phyloP scores from a whole-genome alignment of 169 alveolate genomes.

The Plasmodium vinckei region DNA sequence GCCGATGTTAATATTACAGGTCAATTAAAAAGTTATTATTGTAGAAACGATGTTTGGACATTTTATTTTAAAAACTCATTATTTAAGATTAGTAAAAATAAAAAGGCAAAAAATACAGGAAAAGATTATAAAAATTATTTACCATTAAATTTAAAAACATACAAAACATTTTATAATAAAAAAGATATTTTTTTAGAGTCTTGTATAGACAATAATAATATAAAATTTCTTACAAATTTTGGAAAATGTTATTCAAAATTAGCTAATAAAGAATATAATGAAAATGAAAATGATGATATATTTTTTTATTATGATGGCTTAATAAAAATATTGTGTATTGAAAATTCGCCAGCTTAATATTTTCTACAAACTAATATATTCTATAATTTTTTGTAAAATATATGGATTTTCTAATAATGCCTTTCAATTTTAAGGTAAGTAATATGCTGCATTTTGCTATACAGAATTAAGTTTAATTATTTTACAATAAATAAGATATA shows the following conservation, averaged over 20 bases:
- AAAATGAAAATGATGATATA: constrained; percentile 41
- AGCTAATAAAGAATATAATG: constrained; percentile 44
- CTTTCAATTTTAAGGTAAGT: too few relatives aligned
- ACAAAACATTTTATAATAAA: constrained; percentile 62
- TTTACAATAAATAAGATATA: too few relatives aligned
- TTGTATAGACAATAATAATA: constrained; percentile 66
- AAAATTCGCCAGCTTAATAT: constrained; percentile 5
- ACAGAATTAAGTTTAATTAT: too few relatives aligned
- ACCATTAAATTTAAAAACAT: constrained; percentile 63
- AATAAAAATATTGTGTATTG: constrained; percentile 61
- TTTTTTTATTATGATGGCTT: constrained; percentile 66
- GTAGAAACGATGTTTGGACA: constrained; percentile 70
- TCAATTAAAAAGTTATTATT: constrained; percentile 59
- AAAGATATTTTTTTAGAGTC: constrained; percentile 48
- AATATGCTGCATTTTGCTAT: too few relatives aligned
- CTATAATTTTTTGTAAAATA: not conserved
- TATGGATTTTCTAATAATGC: too few relatives aligned
- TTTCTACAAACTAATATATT: too few relatives aligned
- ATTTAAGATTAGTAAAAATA: constrained; percentile 66
- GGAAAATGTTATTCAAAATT: constrained; percentile 36
- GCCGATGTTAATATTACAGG: constrained; percentile 70
- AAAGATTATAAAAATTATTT: constrained; percentile 65
- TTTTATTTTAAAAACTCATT: constrained; percentile 61
- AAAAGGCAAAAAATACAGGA: constrained; percentile 22
- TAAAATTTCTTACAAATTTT: constrained; percentile 55